Percentiles rank a stretch among this genome's conserved stretches.
These are phyloP conservation scores for Cyberlindnera saturnus DNA, from an alignment of 805 yeast species.

Conservation along the genomic window DNA sequence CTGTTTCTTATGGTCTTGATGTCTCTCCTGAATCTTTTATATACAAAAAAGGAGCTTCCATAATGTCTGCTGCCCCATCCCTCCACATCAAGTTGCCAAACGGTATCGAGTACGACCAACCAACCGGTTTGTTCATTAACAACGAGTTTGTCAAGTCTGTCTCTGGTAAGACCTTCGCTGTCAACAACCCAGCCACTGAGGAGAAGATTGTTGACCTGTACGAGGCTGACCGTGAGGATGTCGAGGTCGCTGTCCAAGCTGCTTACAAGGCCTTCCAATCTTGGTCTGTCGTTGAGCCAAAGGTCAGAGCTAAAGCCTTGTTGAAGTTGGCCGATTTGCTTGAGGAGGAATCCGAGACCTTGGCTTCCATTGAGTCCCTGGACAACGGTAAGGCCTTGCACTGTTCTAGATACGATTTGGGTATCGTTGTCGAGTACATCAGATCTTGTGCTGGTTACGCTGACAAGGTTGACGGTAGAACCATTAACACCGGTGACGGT, in stretches of 20 bases:
- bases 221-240: conserved; percentile 45
- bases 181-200: conserved; percentile 54
- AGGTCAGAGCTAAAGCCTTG: conserved; percentile 35
- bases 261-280: conserved; percentile 61
- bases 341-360: conserved; percentile 40
- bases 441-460: conserved; percentile 50
- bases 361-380: conserved; percentile 44
- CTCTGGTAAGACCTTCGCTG: conserved; percentile 49
- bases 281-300: conserved; percentile 44
- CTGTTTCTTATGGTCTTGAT: too few relatives aligned
- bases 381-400: conserved; percentile 49
- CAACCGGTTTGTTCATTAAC: conserved; percentile 62
- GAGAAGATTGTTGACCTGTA: conserved; percentile 49
- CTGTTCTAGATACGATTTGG: conserved; percentile 44
- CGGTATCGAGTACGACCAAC: conserved; percentile 49
- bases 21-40: neutral
- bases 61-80: conserved; percentile 14
- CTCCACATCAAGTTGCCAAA: conserved; percentile 42
- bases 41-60: neutral
- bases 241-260: conserved; percentile 50
- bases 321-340: conserved; percentile 43
- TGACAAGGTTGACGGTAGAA: conserved; percentile 43
- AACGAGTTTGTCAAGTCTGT: conserved; percentile 54
- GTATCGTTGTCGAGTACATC: conserved; percentile 39
- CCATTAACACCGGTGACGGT: conserved; percentile 42